A percentile compares a stretch with the other conserved stretches of the same genome.
These are phyloP conservation scores for Colletotrichum falcatum DNA, from an alignment of 2,329 filamentous ascomycete species.

Conservation along the genomic window DNA sequence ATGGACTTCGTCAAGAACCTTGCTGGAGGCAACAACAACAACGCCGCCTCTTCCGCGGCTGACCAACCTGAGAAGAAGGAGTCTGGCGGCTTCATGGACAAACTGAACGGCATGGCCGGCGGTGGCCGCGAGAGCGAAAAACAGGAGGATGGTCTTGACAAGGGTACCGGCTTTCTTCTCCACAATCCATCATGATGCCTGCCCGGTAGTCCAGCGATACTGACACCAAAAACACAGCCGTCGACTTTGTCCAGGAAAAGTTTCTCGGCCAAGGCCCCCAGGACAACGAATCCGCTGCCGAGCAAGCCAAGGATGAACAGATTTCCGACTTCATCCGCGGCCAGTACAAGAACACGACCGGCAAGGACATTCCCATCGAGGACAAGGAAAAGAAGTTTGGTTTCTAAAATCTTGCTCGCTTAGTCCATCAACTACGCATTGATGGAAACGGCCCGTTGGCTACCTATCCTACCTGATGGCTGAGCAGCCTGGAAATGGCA, in stretches of 20 bases:
- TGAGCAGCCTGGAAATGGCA: constrained; percentile 21
- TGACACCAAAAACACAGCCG: constrained; percentile 59
- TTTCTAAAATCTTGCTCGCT: constrained; percentile 6
- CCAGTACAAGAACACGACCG: constrained; percentile 77
- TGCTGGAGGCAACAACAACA: constrained; percentile 53
- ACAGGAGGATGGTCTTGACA: constrained; percentile 86
- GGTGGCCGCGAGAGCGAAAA: constrained; percentile 81
- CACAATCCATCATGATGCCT: neutral
- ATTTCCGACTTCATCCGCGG: constrained; percentile 79
- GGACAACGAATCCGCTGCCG: constrained; percentile 77
- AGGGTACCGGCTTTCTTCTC: constrained; percentile 63
- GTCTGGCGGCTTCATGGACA: constrained; percentile 72
- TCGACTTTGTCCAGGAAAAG: constrained; percentile 84
- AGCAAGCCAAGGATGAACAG: constrained; percentile 87
- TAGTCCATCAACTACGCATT: neutral
- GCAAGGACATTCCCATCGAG: constrained; percentile 75
- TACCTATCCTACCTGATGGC: neutral
- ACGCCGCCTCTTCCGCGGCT: constrained; percentile 44
- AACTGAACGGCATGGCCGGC: constrained; percentile 77
- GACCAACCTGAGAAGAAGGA: constrained; percentile 50
- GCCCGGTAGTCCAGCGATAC: neutral
- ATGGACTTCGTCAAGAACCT: constrained; percentile 70
- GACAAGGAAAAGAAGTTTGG: constrained; percentile 60
- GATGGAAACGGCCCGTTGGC: neutral
- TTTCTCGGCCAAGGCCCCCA: constrained; percentile 77